These are phyloP conservation scores for Leccinum pachyderme DNA, from an alignment of 1,284 basidiomycete species.

Conservation along the genomic window DNA sequence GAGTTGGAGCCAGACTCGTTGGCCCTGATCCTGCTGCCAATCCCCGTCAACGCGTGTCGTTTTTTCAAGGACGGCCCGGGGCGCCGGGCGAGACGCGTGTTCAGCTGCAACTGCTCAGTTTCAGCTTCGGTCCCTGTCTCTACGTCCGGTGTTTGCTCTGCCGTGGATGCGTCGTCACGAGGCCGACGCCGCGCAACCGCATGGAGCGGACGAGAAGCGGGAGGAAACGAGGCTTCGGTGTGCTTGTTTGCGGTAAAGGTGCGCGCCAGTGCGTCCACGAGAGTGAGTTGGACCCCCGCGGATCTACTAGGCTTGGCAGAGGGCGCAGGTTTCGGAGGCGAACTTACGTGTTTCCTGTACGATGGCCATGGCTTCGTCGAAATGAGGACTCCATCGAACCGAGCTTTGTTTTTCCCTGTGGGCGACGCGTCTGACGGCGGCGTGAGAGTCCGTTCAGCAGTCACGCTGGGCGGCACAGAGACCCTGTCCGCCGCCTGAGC, in stretches of 20 bases:
- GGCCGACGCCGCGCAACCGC: not conserved
- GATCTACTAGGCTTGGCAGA: not conserved
- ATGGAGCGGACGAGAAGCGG: constrained; percentile 1
- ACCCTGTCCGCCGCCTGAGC: not conserved
- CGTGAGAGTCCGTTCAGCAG: not conserved
- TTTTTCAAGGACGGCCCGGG: not conserved
- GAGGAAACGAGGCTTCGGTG: not conserved
- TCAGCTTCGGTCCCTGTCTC: constrained; percentile 23
- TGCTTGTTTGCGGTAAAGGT: constrained; percentile 31
- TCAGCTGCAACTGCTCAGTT: constrained; percentile 13
- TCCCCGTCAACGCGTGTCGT: not conserved
- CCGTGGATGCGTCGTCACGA: not conserved
- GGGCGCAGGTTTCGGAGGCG: not conserved
- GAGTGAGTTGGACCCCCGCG: constrained; percentile 5
- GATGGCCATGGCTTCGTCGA: constrained; percentile 4
- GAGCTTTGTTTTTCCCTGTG: constrained; percentile 13
- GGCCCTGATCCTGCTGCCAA: not conserved
- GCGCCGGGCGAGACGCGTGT: constrained; percentile 14
- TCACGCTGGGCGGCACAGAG: not conserved
- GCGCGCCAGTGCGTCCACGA: constrained; percentile 27
- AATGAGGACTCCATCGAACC: constrained; percentile 26
- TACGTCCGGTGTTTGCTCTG: constrained; percentile 14
- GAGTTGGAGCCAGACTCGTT: constrained; percentile 17
- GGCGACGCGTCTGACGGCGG: not conserved
- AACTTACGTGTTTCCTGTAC: not conserved